Base-by-base conservation (phyloP, 495 filamentous ascomycete species). In the Extremus antarcticus region DNA sequence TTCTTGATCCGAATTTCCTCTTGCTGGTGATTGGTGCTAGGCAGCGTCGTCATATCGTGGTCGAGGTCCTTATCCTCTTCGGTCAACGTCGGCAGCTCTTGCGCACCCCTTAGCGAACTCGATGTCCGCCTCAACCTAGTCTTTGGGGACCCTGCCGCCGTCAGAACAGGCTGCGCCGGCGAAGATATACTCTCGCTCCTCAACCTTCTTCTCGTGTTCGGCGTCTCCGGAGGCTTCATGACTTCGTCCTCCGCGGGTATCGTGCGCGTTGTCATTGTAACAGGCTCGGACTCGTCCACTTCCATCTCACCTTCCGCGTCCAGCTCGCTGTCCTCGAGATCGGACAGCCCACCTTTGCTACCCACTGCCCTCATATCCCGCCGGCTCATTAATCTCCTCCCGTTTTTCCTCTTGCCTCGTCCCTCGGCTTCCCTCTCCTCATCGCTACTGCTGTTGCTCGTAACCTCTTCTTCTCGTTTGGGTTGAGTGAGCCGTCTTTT, bases 331-430 rank as follows among this genome's bases (percentile, higher is more conserved):
- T 45, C 41, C 4, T n/a, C 15, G 19, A n/a, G 17, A 45, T 45
- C 41, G 16, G 41, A 45, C 15, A 45, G n/a, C 7, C 16, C 41
- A n/a, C 41, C 41, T 17, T 55, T 62, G 16, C 58, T 43, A 23
- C 35, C 49, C 8, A 53, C 58, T 25, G 54, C 49, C 8, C 59
- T 43, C 38, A 62, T 57, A 15, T 59, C 59, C 20, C 43, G 21
- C 40, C 58, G 43, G n/a, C 58, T 61, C 54, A 57, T 57, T 40
- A 61, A 47, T n/a, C 50, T 51, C 21, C 58, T 56, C 32, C 46
- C 43, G 20, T 52, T 55, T 46, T 54, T 58, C 4, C 43, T 60
- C 32, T 53, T 58, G 7, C 51, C 25, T 38, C 22, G 2, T 24
- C 9, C 48, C 20, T 51, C n/a, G 3, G 20, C 19, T 9, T 35